Percentiles rank a stretch among this genome's conserved stretches.
These are phyloP conservation scores for Diospyros kaki DNA, from an alignment of 148 eudicot species.

Conservation along the genomic window DNA sequence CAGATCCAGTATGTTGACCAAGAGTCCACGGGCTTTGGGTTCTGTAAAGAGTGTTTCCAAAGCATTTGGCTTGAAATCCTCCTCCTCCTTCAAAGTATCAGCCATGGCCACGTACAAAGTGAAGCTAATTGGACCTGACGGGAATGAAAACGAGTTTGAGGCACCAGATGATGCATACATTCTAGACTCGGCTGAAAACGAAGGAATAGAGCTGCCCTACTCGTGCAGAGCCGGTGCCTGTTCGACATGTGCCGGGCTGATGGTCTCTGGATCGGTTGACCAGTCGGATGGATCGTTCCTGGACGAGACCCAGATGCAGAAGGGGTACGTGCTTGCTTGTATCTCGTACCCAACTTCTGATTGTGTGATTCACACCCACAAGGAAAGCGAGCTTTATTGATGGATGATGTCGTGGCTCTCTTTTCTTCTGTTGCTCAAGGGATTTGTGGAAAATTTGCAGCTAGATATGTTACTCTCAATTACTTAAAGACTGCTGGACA, in stretches of 20 bases:
- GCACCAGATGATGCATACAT: constrained; percentile 43
- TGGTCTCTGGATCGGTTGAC: constrained; percentile 46
- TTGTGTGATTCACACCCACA: constrained; percentile 77
- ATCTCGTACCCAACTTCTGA: constrained; percentile 60
- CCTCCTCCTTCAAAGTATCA: constrained; percentile 22
- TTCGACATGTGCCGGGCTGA: constrained; percentile 72
- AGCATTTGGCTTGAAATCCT: constrained; percentile 37
- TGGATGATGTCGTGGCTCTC: too few relatives aligned
- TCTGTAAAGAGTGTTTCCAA: constrained; percentile 32
- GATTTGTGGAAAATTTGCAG: too few relatives aligned
- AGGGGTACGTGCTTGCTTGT: constrained; percentile 62
- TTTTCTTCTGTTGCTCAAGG: too few relatives aligned
- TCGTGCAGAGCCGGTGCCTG: constrained; percentile 85
- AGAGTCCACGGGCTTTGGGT: constrained; percentile 23
- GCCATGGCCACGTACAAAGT: constrained; percentile 44
- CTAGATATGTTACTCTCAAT: too few relatives aligned
- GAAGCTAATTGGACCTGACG: constrained; percentile 42
- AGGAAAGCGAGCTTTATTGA: constrained; percentile 64
- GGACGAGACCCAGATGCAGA: constrained; percentile 50
- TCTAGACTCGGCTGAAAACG: constrained; percentile 54
- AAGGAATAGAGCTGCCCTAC: constrained; percentile 68
- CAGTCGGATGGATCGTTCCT: constrained; percentile 80
- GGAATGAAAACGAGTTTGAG: constrained; percentile 37
- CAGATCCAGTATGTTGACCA: constrained; percentile 21
- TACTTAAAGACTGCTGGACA: too few relatives aligned